phyloP scores from a whole-genome alignment of 495 filamentous ascomycete species.

The Massariosphaeria phaeospora region DNA sequence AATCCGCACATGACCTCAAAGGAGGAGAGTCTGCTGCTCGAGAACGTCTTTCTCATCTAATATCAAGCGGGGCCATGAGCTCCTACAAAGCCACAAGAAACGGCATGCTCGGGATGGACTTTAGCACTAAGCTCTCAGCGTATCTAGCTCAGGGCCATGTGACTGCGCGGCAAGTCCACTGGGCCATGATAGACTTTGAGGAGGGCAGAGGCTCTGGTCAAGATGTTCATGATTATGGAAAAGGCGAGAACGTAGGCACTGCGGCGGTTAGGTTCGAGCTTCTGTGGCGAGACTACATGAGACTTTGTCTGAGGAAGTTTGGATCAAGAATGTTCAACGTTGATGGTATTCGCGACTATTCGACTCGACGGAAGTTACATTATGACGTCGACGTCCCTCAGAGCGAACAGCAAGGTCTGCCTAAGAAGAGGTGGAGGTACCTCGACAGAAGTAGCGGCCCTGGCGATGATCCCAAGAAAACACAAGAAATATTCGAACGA shows the following conservation, averaged over 20 bases:
- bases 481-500: conserved; percentile 31
- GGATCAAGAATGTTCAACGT: conserved; percentile 54
- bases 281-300: conserved; percentile 73
- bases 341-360: conserved; percentile 48
- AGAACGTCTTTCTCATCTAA: conserved; percentile 52
- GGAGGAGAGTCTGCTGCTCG: conserved; percentile 59
- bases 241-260: conserved; percentile 63
- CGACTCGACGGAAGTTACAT: neutral
- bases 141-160: conserved; percentile 65
- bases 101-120: conserved; percentile 60
- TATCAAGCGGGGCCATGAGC: conserved; percentile 52
- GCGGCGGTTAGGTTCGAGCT: conserved; percentile 63
- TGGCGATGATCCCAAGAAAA: conserved; percentile 21
- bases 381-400: neutral
- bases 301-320: conserved; percentile 62
- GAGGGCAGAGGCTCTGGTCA: conserved; percentile 41
- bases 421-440: conserved; percentile 35
- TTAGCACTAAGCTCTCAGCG: conserved; percentile 64
- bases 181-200: conserved; percentile 58
- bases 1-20: conserved; percentile 57
- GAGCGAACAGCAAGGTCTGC: conserved; percentile 6
- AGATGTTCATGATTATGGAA: conserved; percentile 47
- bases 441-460: conserved; percentile 2
- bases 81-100: conserved; percentile 65
- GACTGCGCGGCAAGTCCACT: conserved; percentile 62